These are phyloP conservation scores for Pleurostoma richardsiae DNA, from an alignment of 2,329 filamentous ascomycete species.

Conservation along the genomic window DNA sequence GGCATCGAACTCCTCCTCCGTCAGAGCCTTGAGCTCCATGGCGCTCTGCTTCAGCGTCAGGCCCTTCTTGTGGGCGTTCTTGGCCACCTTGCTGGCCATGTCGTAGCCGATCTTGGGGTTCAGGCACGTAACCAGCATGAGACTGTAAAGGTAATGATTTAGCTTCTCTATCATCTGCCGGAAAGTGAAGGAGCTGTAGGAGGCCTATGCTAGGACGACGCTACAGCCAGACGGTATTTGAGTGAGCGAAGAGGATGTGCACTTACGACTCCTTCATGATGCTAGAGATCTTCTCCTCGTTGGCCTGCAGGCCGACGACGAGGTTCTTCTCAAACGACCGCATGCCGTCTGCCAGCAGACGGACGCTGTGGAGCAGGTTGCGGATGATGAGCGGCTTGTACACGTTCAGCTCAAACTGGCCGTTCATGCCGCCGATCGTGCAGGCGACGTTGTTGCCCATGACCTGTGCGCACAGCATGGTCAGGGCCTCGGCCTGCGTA, in stretches of 20 bases:
- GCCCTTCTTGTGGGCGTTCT: slow-evolving; percentile 99
- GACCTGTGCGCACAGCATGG: slow-evolving; percentile 96
- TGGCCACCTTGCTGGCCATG: slow-evolving; percentile 94
- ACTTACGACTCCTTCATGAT: slow-evolving; percentile 91
- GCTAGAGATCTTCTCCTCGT: slow-evolving; percentile 84
- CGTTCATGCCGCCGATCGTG: slow-evolving; percentile 93
- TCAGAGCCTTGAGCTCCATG: slow-evolving; percentile 86
- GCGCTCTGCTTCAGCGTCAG: slow-evolving; percentile 89
- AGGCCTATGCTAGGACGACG: no score
- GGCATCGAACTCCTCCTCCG: slow-evolving; percentile 82
- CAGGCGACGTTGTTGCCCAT: slow-evolving; percentile 95
- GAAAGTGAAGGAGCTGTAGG: neutral
- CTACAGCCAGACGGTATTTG: neutral
- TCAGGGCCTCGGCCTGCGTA: slow-evolving; percentile 94
- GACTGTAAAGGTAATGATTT: slow-evolving; percentile 40
- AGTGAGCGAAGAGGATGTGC: slow-evolving; percentile 6
- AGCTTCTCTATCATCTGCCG: slow-evolving; percentile 4
- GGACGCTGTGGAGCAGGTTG: slow-evolving; percentile 88
- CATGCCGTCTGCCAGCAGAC: slow-evolving; percentile 89
- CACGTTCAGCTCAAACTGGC: slow-evolving; percentile 97
- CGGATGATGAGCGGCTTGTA: slow-evolving; percentile 97
- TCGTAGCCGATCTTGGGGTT: slow-evolving; percentile 98
- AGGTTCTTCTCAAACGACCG: slow-evolving; percentile 92
- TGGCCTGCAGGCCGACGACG: slow-evolving; percentile 80
- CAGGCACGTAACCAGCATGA: slow-evolving; percentile 97